Conservation (phyloP, 495 filamentous ascomycete genomes). For the Antarctomyces pellizariae region DNA sequence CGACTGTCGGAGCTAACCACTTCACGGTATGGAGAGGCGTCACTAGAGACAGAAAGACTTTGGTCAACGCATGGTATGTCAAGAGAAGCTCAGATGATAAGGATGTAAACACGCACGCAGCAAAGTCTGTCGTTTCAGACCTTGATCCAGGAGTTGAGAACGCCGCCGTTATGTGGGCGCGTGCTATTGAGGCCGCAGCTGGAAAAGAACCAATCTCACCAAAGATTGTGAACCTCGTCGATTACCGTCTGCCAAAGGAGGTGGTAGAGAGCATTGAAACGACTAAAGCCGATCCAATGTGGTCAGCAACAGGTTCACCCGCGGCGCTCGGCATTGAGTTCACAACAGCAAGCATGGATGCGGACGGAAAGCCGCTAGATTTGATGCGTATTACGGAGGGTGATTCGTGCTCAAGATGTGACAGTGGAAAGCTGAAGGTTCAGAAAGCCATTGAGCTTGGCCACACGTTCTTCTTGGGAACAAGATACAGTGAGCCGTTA, state of each 20-base stretch:
- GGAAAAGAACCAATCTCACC: too few relatives aligned
- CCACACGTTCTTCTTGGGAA: slow-evolving; percentile 87
- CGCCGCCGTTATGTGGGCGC: slow-evolving; percentile 29
- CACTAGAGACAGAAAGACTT: slow-evolving; percentile 37
- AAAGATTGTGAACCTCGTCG: slow-evolving; percentile 27
- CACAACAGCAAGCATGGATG: too few relatives aligned
- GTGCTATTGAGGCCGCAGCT: slow-evolving; percentile 2
- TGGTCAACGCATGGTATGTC: slow-evolving; percentile 47
- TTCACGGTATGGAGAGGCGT: slow-evolving; percentile 37
- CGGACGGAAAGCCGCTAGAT: slow-evolving; percentile 21
- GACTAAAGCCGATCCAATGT: too few relatives aligned
- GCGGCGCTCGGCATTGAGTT: too few relatives aligned
- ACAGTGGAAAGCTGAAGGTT: slow-evolving; percentile 33
- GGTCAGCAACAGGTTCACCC: too few relatives aligned
- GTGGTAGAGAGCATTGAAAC: too few relatives aligned
- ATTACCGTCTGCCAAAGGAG: slow-evolving; percentile 24
- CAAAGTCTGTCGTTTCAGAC: slow-evolving; percentile 48
- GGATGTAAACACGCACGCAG: slow-evolving; percentile 44
- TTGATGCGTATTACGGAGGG: slow-evolving; percentile 39
- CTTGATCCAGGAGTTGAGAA: slow-evolving; percentile 49
- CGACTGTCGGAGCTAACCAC: slow-evolving; percentile 1
- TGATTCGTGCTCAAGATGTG: slow-evolving; percentile 51
- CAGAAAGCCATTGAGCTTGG: slow-evolving; percentile 69
- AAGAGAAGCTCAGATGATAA: slow-evolving; percentile 13
- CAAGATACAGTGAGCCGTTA: slow-evolving; percentile 60